Base-by-base conservation (phyloP, 352 stramenopile species). In the Phytophthora cryptogea region DNA sequence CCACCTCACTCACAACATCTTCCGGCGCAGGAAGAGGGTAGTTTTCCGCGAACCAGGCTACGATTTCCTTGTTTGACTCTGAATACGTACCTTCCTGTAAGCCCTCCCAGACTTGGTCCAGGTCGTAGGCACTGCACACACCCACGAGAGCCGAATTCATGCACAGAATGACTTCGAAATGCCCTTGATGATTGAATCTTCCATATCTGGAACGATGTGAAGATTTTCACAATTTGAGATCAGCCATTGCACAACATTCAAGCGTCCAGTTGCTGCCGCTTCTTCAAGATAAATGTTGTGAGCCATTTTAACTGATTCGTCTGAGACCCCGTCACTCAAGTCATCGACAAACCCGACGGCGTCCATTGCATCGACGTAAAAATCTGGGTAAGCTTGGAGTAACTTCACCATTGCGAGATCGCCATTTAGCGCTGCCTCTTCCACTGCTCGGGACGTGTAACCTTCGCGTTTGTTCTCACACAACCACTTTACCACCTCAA, bases 11-110 rank as follows among this genome's bases (percentile, higher is more conserved):
- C 37, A 10, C 36, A 14, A 42, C 3, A 26, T 43, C n/a, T 20
- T 26, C 8, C n/a, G 20, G 8, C 13, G 9, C 37, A 10, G 37
- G 37, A 16, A 5, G 9, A 3, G 37, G n/a, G 37, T 43, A 43
- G 37, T 43, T 43, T 26, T 27, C 37, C 37, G n/a, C 9, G 37
- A 43, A 43, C 37, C 37, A 43, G 37, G 37, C 37, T 13, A 43
- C 9, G 37, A 43, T 27, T 43, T 43, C 37, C 17, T 43, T 8
- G n/a, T 26, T 43, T 43, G 37, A 43, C 37, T 43, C 5, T 6
- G 5, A 6, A 8, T 43, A 26, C 5, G 5, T n/a, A n/a, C 10
- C 32, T n/a, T 42, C 13, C 8, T n/a, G 36, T n/a, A 42, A 20
- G 14, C 37, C n/a, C 5, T 43, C 9, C 37, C 37, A 43, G 10